Conservation (phyloP, 2,329 filamentous ascomycete genomes). For the Ophiosphaerella narmari region DNA sequence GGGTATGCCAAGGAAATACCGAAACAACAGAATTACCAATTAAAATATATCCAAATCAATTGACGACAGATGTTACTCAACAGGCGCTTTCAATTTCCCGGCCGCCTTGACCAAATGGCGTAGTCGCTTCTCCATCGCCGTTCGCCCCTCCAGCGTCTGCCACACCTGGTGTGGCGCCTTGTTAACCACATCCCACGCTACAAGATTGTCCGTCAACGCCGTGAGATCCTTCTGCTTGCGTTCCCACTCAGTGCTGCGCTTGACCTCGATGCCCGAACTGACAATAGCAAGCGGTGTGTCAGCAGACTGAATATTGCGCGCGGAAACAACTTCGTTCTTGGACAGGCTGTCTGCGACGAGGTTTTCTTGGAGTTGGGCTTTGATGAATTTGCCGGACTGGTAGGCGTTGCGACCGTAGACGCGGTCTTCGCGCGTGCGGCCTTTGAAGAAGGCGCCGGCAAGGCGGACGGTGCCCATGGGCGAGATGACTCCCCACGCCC, state of each 20-base stretch:
- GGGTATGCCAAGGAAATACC: constrained; percentile 3
- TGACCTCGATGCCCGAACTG: constrained; percentile 76
- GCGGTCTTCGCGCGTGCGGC: constrained; percentile 79
- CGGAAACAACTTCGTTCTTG: constrained; percentile 78
- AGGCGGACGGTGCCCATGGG: constrained; percentile 85
- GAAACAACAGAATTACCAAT: not conserved
- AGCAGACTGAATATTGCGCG: constrained; percentile 76
- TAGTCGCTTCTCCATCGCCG: constrained; percentile 78
- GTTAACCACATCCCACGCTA: constrained; percentile 85
- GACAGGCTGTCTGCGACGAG: constrained; percentile 84
- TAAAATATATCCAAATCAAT: not conserved
- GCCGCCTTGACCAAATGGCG: constrained; percentile 64
- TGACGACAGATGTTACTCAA: not conserved
- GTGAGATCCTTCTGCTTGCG: constrained; percentile 83
- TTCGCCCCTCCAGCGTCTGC: constrained; percentile 72
- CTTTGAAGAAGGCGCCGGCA: constrained; percentile 78
- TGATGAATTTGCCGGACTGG: constrained; percentile 82
- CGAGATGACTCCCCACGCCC: constrained; percentile 83
- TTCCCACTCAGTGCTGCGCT: constrained; percentile 73
- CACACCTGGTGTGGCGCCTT: constrained; percentile 87
- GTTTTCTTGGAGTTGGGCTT: constrained; percentile 90
- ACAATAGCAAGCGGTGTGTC: constrained; percentile 78
- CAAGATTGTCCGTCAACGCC: constrained; percentile 75
- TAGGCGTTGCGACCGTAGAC: constrained; percentile 80
- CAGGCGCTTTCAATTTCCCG: constrained; percentile 15